phyloP scores from a whole-genome alignment of 106 monocot species.

The Acorus calamus region DNA sequence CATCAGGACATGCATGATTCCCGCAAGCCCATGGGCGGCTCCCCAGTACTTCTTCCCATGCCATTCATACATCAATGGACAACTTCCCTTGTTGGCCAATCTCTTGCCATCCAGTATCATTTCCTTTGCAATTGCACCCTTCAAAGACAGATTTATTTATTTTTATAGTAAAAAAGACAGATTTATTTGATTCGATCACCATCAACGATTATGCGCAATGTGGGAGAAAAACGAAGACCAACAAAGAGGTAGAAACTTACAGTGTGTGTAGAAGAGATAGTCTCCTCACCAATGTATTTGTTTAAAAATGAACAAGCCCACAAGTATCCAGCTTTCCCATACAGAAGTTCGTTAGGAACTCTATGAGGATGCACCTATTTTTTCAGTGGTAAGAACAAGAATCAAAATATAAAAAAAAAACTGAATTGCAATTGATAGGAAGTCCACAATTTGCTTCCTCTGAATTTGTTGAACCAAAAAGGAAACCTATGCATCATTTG shows the following conservation, averaged over 20 bases:
- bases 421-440: background rate
- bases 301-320: constrained; percentile 86
- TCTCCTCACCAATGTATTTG: constrained; percentile 44
- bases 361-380: constrained; percentile 5
- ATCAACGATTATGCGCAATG: too few species aligned
- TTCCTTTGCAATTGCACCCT: constrained; percentile 37
- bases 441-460: constrained; percentile 6
- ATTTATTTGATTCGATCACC: too few species aligned
- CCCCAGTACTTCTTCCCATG: constrained; percentile 87
- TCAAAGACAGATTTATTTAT: too few species aligned
- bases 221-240: background rate
- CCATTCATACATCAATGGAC: constrained; percentile 90
- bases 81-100: constrained; percentile 34
- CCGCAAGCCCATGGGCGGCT: constrained; percentile 88
- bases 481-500: background rate
- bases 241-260: constrained; percentile 26
- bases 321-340: constrained; percentile 83
- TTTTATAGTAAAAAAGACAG: too few species aligned
- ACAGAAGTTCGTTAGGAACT: constrained; percentile 75
- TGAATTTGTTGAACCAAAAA: constrained; percentile 1
- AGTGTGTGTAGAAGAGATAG: constrained; percentile 29
- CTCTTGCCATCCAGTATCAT: constrained; percentile 50
- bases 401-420: too few species aligned
- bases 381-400: too few species aligned
- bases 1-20: constrained; percentile 93